These are phyloP conservation scores for Hypoxylon cercidicola DNA, from an alignment of 495 filamentous ascomycete species.

Conservation along the genomic window DNA sequence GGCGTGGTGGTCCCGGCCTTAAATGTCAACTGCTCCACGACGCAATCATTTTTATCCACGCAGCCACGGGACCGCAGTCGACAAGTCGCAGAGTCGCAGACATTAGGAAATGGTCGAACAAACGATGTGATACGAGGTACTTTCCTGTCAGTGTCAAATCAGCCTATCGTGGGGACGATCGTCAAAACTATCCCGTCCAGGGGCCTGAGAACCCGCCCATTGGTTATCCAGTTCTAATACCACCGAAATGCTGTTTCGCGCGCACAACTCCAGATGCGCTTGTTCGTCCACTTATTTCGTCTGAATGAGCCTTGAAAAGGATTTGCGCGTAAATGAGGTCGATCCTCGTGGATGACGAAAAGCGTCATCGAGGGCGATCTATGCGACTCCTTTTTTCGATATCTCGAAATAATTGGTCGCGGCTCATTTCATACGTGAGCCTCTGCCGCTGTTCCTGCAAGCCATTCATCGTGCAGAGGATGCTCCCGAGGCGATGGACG, in stretches of 20 bases:
- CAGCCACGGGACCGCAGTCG: not conserved
- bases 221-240: constrained; percentile 6
- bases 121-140: constrained; percentile 9
- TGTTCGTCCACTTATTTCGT: constrained; percentile 20
- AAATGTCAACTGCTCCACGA: not conserved
- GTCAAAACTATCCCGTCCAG: constrained; percentile 18
- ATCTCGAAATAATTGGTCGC: constrained; percentile 19
- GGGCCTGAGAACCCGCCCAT: constrained; percentile 24
- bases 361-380: constrained; percentile 10
- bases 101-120: constrained; percentile 17
- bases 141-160: not conserved
- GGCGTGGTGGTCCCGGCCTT: not conserved
- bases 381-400: constrained; percentile 10
- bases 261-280: constrained; percentile 24
- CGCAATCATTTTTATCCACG: not conserved
- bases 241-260: constrained; percentile 12
- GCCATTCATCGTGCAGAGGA: constrained; percentile 34
- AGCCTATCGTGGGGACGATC: constrained; percentile 7
- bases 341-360: constrained; percentile 6
- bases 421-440: constrained; percentile 29
- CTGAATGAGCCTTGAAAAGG: not conserved
- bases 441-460: constrained; percentile 30
- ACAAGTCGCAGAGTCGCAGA: no score
- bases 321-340: not conserved
- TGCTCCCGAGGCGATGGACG: constrained; percentile 32